Base-by-base conservation (phyloP, 108 stramenopile genomes). In the Fragilaria crotonensis region DNA sequence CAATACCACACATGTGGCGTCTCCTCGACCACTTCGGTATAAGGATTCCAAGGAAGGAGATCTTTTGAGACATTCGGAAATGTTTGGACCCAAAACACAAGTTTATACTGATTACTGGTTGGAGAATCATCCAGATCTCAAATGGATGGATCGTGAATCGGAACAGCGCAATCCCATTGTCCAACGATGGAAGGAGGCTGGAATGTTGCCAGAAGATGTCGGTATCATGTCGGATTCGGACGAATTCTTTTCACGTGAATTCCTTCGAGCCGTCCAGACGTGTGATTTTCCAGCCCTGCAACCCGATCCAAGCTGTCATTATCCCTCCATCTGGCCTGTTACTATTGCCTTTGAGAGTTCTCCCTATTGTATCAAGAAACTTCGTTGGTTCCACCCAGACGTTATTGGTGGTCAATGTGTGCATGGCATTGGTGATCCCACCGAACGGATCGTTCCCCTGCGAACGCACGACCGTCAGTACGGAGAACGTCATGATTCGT, bases 211-310 rank as follows among this genome's bases (percentile, higher is more conserved):
- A 0, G 63, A 79, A 9, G 84, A 85, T 54, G 47, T 85, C 4
- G 84, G 69, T 0, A 60, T 79, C 29, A 45, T 85, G 29, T 51
- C 54, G 0, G 84, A 85, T 66, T 23, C 59, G 0, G 84, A 85
- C 57, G 84, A 85, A 50, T 55, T 67, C 0, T 73, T 64, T 27
- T 63, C 73, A 5, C 29, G 84, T n/a, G 84, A 85, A 46, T 85
- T 77, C 56, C 51, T 85, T 19, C 57, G 63, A 0, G 80, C 84
- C 0, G 29, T 79, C 21, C 74, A 77, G 49, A 66, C 66, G 0
- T 85, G 84, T 62, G 72, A 73, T 20, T 50, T 81, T 33, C 77
- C 68, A 0, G 33, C 63, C 25, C 67, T 74, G 44, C 63, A 54
- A 3, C 52, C 58, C 17, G 54, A 45, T 30, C 71, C 54, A 54